Base-by-base conservation (phyloP, 2,329 filamentous ascomycete species). In the Endoconidiophora laricicola region DNA sequence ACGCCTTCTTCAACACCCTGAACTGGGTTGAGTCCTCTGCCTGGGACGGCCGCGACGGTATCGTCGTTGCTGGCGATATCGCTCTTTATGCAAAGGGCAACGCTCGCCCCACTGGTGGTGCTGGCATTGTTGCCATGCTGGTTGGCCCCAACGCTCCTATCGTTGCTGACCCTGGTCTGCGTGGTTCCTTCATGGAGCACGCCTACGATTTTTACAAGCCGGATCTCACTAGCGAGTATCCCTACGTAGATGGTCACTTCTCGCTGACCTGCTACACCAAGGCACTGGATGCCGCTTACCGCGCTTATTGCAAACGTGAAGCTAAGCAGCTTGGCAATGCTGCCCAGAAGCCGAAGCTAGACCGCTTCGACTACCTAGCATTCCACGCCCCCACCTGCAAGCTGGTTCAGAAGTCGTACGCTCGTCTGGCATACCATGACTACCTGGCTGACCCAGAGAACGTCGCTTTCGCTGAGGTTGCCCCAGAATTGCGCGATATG, bases 201-300 rank as follows among this genome's bases (percentile, higher is more conserved):
- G 81, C 80, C 59, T 91, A 90, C 66, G 84, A 90, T 66, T 90
- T 90, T 66, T 90, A 86, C 78, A 90, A 90, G 79, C 83, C 84
- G 60, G 84, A 90, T 66, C 71, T 90, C 57, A 83, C 83, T 61
- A 86, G 81, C 74, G 84, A 90, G 69, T 90, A 90, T 69, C 84
- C 84, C 56, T 80, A 85, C 61, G 84, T 90, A 52, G 84, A 90
- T 60, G 84, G 84, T 54, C 83, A 88, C 65, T 87, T 79, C 73
- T 90, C 84, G 45, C 65, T 87, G 63, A 81, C 71, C 66, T 90
- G 84, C 74, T 90, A 90, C 69, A 83, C 73, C 56, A 76, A 84
- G 69, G 83, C 84, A 46, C 78, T 90, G 23, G 84, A 90, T 62
- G 76, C 77, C 51, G 81, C 83, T 66, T 91, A 91, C 73, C 79